Evolutionary conservation across 2,329 filamentous ascomycete genomes (phyloP).

Genomic region (Aspergillus terreus): DNA sequence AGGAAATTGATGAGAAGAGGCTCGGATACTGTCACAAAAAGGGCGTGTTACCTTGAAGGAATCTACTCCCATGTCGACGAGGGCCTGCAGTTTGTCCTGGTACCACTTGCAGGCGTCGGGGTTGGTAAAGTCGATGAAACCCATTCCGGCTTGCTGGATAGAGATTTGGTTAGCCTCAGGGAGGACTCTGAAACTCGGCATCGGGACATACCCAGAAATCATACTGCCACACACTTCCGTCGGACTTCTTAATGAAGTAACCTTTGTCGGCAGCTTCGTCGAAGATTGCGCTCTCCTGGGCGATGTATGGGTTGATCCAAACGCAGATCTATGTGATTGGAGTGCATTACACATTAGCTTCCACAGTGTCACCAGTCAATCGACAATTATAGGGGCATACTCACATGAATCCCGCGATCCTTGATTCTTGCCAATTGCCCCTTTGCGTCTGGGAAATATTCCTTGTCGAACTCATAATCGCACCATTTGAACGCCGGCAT

Average conservation of each 20-base stretch:
- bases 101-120: slow-evolving; percentile 10
- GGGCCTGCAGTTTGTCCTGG: slow-evolving; percentile 6
- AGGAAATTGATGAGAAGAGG: not conserved
- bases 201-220: slow-evolving; percentile 7
- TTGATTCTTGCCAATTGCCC: slow-evolving; percentile 7
- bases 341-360: not conserved
- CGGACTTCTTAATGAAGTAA: slow-evolving; percentile 5
- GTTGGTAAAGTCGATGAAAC: slow-evolving; percentile 10
- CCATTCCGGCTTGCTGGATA: slow-evolving; percentile 8
- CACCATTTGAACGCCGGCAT: slow-evolving; percentile 10
- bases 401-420: slow-evolving; percentile 3
- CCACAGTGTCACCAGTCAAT: not conserved
- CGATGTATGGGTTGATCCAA: slow-evolving; percentile 10
- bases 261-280: slow-evolving; percentile 8
- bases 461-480: slow-evolving; percentile 9
- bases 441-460: slow-evolving; percentile 9
- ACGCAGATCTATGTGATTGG: slow-evolving; percentile 4
- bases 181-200: not conserved
- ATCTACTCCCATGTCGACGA: slow-evolving; percentile 8
- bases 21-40: not conserved
- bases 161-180: not conserved
- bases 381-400: not conserved
- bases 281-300: slow-evolving; percentile 7
- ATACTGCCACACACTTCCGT: slow-evolving; percentile 10
- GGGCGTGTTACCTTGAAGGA: slow-evolving; percentile 4